A percentile compares a stretch with the other conserved stretches of the same genome.
These are phyloP conservation scores for Lathyrus aphaca DNA, from an alignment of 306 rosid genomes.

Conservation along the genomic window DNA sequence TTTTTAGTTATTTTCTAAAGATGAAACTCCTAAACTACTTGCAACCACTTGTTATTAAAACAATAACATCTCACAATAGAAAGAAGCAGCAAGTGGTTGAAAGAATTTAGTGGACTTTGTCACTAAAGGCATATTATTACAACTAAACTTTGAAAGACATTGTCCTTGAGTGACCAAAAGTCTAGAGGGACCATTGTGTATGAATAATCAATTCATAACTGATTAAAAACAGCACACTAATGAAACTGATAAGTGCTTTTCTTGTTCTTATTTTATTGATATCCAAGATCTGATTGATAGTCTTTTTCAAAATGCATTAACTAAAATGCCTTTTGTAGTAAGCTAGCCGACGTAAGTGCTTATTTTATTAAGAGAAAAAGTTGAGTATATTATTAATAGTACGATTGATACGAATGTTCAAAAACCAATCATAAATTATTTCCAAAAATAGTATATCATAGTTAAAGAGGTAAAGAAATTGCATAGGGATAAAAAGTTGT, in stretches of 20 bases:
- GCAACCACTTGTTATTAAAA: slow-evolving; percentile 28
- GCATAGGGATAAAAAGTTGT: too few relatives aligned
- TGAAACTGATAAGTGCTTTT: slow-evolving; percentile 17
- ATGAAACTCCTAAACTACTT: slow-evolving; percentile 26
- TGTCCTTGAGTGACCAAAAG: slow-evolving; percentile 12
- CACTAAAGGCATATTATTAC: slow-evolving; percentile 45
- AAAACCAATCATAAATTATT: too few relatives aligned
- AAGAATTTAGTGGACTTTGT: slow-evolving; percentile 31
- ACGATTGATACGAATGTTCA: too few relatives aligned
- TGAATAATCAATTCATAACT: slow-evolving; percentile 15
- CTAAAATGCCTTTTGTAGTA: slow-evolving; percentile 42
- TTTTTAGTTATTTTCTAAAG: background rate
- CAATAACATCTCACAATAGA: slow-evolving; percentile 25
- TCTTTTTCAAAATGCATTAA: slow-evolving; percentile 27
- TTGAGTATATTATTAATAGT: too few relatives aligned
- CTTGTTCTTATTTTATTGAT: too few relatives aligned
- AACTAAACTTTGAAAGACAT: slow-evolving; percentile 35
- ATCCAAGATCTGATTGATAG: too few relatives aligned
- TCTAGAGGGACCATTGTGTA: slow-evolving; percentile 26
- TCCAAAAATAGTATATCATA: too few relatives aligned
- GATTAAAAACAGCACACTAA: slow-evolving; percentile 46
- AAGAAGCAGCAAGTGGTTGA: slow-evolving; percentile 36
- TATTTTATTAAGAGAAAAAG: background rate
- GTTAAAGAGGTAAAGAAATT: too few relatives aligned
- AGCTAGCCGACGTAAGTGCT: slow-evolving; percentile 37